These are phyloP conservation scores for Lactarius sp. DNA, from an alignment of 768 basidiomycete genomes.

Conservation along the genomic window DNA sequence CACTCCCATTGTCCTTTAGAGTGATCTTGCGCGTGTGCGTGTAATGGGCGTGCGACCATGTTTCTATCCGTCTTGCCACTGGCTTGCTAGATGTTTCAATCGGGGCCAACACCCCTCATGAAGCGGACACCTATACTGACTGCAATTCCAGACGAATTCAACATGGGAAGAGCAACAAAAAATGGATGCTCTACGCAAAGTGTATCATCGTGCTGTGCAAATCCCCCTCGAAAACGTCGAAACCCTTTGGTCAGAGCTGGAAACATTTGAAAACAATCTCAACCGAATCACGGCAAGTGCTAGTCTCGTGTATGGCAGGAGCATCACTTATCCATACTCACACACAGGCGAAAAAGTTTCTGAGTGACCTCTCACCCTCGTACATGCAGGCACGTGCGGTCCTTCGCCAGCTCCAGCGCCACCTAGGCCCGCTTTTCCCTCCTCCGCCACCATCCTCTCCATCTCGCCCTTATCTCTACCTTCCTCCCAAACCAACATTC, in stretches of 20 bases:
- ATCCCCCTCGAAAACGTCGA: slow-evolving; percentile 94
- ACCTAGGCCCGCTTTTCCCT: slow-evolving; percentile 57
- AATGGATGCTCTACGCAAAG: slow-evolving; percentile 87
- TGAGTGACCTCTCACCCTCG: slow-evolving; percentile 84
- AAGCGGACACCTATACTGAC: slow-evolving; percentile 20
- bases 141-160: slow-evolving; percentile 48
- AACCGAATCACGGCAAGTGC: slow-evolving; percentile 72
- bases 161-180: slow-evolving; percentile 97
- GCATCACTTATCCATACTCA: neutral
- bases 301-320: neutral
- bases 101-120: slow-evolving; percentile 10
- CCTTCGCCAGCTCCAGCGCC: slow-evolving; percentile 73
- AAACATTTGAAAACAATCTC: slow-evolving; percentile 82
- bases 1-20: slow-evolving; percentile 11
- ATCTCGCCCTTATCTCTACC: slow-evolving; percentile 43
- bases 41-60: slow-evolving; percentile 20
- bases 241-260: slow-evolving; percentile 88
- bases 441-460: slow-evolving; percentile 42
- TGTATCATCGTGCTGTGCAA: slow-evolving; percentile 90
- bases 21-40: slow-evolving; percentile 24
- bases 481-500: slow-evolving; percentile 72
- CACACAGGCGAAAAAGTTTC: slow-evolving; percentile 85
- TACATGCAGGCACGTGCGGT: slow-evolving; percentile 95
- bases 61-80: slow-evolving; percentile 14
- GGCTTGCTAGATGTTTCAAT: slow-evolving; percentile 9